Percentiles rank a stretch among this genome's conserved stretches.
Conservation (phyloP, 305 asterid species). For the Rubia peregrina region DNA sequence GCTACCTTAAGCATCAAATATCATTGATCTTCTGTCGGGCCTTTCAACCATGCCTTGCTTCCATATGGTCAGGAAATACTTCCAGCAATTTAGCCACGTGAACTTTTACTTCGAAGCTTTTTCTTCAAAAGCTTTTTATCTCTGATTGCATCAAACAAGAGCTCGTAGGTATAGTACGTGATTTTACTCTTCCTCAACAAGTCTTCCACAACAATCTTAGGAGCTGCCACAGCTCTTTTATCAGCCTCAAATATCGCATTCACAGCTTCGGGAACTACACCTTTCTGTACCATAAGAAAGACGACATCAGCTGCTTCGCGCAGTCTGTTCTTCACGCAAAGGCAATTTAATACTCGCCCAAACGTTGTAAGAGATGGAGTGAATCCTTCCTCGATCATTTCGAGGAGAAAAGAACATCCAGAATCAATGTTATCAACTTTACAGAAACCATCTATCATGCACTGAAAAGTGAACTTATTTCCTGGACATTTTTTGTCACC, state of each 20-base stretch:
- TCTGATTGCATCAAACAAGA: conserved; percentile 68
- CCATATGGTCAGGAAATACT: conserved; percentile 9
- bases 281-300: conserved; percentile 66
- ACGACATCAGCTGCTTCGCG: conserved; percentile 60
- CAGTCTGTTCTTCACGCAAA: conserved; percentile 59
- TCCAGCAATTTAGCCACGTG: conserved; percentile 17
- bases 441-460: conserved; percentile 89
- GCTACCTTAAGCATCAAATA: conserved; percentile 10
- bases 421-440: conserved; percentile 56
- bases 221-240: conserved; percentile 73
- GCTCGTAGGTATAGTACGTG: conserved; percentile 63
- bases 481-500: conserved; percentile 35
- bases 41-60: not conserved
- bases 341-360: conserved; percentile 79
- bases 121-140: conserved; percentile 57
- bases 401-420: conserved; percentile 49
- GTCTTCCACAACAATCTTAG: conserved; percentile 78
- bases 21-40: not conserved
- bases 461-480: conserved; percentile 64
- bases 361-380: conserved; percentile 51
- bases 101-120: conserved; percentile 19
- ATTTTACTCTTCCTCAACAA: conserved; percentile 67
- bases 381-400: conserved; percentile 41
- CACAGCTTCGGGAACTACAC: conserved; percentile 65
- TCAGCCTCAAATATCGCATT: conserved; percentile 64